Evolutionary conservation across 108 stramenopile genomes (phyloP), one percentile per base, ranked within the genome.

Genomic region (Skeletonema grethae): DNA sequence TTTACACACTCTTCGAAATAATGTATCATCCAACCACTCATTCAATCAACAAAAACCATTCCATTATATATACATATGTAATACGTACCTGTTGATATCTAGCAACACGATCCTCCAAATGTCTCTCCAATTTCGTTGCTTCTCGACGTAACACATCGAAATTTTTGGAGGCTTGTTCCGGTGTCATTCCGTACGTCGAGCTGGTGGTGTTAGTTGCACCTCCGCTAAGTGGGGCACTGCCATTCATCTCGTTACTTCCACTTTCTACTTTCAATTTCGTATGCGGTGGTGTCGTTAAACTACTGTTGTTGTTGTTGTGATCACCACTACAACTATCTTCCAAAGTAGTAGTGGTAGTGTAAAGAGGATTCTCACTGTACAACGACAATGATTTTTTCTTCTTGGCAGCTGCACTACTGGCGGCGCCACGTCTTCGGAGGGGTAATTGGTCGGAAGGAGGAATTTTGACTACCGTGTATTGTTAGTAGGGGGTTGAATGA

Each of bases 141-240:
- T 94, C 90, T 39, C 93, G 85, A 56, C 91, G 83, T 41, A 94
- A 63, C 30, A 63, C 57, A 61, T 94, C 93, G 61, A 91, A 94
- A 73, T 82, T 84, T 48, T 68, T 18, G 5, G 79, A 57, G 35
- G 77, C 77, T 55, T 78, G 77, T 59, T 77, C 76, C 2, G 77
- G 77, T 35, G 71, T 67, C 43, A 78, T 72, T 32, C 71, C 77
- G 45, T 73, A 73, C 11, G 64, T 22, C 7, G 57, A 59, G 61
- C 36, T 4, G 50, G 0, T 2, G 63, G 1, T 2, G 63, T 15
- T 29, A 34, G 59, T 29, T 30, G 69, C 5, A 30, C 24, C 31
- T 22, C n/a, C 29, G 5, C 22, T n/a, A 36, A 32, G 34, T 7
- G 62, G 36, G 20, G 32, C 7, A 12, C 16, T 18, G 2, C 1